Base-by-base conservation (phyloP, 1,284 basidiomycete species). In the Rhodotorula sp. region DNA sequence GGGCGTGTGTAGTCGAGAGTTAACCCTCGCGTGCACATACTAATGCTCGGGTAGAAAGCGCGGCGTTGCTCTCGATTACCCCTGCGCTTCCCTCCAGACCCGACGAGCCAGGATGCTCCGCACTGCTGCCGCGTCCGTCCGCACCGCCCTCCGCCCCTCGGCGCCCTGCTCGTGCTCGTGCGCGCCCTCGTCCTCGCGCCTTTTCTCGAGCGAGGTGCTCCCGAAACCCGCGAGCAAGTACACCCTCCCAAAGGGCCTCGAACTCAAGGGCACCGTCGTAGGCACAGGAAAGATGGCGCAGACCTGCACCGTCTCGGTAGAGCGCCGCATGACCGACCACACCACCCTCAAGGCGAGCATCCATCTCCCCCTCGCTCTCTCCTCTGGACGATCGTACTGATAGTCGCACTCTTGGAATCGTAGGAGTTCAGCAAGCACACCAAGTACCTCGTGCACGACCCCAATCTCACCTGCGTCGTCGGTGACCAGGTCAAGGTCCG, bases 381-480 rank as follows among this genome's bases (percentile, higher is more conserved):
- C 32, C 7, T 3, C 21, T 0, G 21, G 12, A 3, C 15, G n/a
- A 6, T 13, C 0, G 48, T 13, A 19, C 19, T 19, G 46, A n/a
- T 29, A 17, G 17, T 1, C 27, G 22, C 48, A 9, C 5, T 2
- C 27, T 27, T 10, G 19, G 3, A 25, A 1, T 8, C 17, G 32
- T 62, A 78, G 77, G 68, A 69, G 41, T 74, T 73, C 65, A 67
- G 66, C 37, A 57, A 61, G 51, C 70, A 75, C 59, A 75, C 70
- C 17, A 78, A 76, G 53, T 77, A 71, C 66, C 72, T 77, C 58
- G 67, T 77, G 10, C 76, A 78, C 67, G 77, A 78, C 63, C 65
- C 69, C 7, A 46, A 63, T 27, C 22, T 54, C n/a, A 17, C 29
- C 22, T 72, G 70, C 63, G 68, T 77, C 22, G 62, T 72, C 46